These are phyloP conservation scores for Usnea hakonensis DNA, from an alignment of 495 filamentous ascomycete genomes.

Conservation along the genomic window DNA sequence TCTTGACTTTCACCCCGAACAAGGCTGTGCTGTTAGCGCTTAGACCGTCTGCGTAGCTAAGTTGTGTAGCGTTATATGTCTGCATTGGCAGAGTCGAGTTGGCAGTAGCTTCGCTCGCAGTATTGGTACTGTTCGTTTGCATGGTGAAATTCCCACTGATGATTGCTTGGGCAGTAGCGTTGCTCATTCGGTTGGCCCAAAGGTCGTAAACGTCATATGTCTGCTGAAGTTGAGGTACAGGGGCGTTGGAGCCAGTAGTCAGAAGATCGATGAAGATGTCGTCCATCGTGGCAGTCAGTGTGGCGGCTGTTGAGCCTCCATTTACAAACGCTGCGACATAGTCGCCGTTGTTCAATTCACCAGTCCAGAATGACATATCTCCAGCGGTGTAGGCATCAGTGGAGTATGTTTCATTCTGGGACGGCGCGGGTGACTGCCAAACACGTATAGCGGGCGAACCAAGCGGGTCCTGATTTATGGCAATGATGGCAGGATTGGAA, in stretches of 20 bases:
- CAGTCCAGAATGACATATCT: constrained; percentile 45
- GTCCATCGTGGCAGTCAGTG: constrained; percentile 44
- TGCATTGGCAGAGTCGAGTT: constrained; percentile 17
- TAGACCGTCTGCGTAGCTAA: constrained; percentile 36
- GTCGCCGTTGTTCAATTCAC: constrained; percentile 30
- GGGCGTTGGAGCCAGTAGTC: constrained; percentile 32
- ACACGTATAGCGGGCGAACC: constrained; percentile 31
- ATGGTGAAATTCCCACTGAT: constrained; percentile 30
- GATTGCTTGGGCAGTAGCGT: constrained; percentile 36
- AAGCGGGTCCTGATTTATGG: constrained; percentile 39
- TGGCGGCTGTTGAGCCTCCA: constrained; percentile 31
- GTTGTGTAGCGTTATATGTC: constrained; percentile 37
- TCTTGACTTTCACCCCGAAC: constrained; percentile 38
- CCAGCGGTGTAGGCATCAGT: constrained; percentile 28
- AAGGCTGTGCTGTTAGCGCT: constrained; percentile 31
- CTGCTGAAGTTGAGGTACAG: constrained; percentile 26
- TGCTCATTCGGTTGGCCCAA: constrained; percentile 48
- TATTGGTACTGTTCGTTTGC: constrained; percentile 24
- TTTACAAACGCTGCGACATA: constrained; percentile 46
- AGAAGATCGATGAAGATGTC: constrained; percentile 48
- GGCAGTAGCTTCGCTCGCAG: constrained; percentile 29
- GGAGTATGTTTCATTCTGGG: constrained; percentile 25
- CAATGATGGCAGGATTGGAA: constrained; percentile 39
- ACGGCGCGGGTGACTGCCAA: constrained; percentile 32
- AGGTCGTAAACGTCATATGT: constrained; percentile 50